Base-by-base conservation (phyloP, 2,329 filamentous ascomycete species). In the Atkinsonella hypoxylon region DNA sequence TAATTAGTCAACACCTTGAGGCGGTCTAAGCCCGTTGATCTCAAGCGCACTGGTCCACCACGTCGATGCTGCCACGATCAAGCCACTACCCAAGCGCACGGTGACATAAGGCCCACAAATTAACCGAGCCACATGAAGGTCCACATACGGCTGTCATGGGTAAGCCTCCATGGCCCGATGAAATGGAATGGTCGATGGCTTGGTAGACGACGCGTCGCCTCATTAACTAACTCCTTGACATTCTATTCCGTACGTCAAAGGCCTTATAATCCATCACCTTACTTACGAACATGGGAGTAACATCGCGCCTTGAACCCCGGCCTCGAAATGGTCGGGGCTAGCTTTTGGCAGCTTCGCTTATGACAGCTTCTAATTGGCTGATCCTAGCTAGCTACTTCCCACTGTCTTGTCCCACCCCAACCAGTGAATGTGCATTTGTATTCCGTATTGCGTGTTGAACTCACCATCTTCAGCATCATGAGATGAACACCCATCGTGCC, bases 301-400 rank as follows among this genome's bases (percentile, higher is more conserved):
- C 20, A 9, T 9, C 4, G 41, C 41, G 22, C 9, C 3, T 13
- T 11, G 32, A 38, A 39, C 46, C 51, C 49, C 30, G 40, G 39
- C 13, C 20, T 9, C 5, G 13, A 17, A 7, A n/a, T 8, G n/a
- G 32, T 12, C 2, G 46, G 31, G 31, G 43, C 26, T 11, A 40
- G 6, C 15, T 3, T 26, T 13, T 40, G n/a, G 17, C 13, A 38
- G 42, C 13, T 46, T 55, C 54, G 54, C 52, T 55, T 54, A 52
- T 32, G 39, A 30, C 13, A 38, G 34, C 30, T n/a, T 41, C 52
- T 50, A 31, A 54, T 52, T 55, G 44, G 54, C 47, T 45, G 51
- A 26, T 26, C 22, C 22, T 4, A 26, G 22, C 22, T 26, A 26
- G 22, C 10, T 10, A 10, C 8, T 17, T 18, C 38, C 48, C 22